phyloP scores from a whole-genome alignment of 2,329 filamentous ascomycete genomes.

The Albifimbria verrucaria region DNA sequence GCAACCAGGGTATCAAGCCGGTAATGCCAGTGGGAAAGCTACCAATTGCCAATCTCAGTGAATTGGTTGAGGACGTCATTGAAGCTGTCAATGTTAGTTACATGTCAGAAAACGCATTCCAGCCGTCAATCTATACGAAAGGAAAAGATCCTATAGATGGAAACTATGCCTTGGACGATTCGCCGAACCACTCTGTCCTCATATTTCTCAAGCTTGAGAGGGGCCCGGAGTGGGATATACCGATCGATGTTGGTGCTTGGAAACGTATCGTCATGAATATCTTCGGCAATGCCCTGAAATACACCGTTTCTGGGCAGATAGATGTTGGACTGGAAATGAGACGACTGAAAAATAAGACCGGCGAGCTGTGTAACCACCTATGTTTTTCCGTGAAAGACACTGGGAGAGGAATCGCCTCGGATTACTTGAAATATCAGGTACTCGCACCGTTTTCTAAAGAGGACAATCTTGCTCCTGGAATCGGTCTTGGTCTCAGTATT shows the following conservation, averaged over 20 bases:
- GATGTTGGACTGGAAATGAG: too few relatives aligned
- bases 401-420: conserved; percentile 58
- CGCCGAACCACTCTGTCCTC: too few relatives aligned
- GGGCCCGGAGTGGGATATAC: too few relatives aligned
- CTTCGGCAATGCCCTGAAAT: conserved; percentile 1
- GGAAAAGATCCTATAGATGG: background rate
- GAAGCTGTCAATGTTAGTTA: background rate
- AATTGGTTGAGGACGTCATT: background rate
- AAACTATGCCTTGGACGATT: too few relatives aligned
- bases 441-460: conserved; percentile 63
- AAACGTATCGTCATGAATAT: conserved; percentile 42
- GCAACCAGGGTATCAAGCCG: background rate
- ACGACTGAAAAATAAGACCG: too few relatives aligned
- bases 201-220: too few relatives aligned
- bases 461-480: conserved; percentile 52
- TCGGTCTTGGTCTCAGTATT: conserved; percentile 59
- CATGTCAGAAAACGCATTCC: background rate
- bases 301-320: background rate
- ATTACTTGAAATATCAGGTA: conserved; percentile 54
- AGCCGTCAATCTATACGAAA: background rate
- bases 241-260: conserved; percentile 49
- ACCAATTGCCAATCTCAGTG: background rate
- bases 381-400: conserved; percentile 54
- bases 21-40: background rate
- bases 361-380: background rate